These are phyloP conservation scores for Parathielavia appendiculata DNA, from an alignment of 495 filamentous ascomycete species.

Conservation along the genomic window DNA sequence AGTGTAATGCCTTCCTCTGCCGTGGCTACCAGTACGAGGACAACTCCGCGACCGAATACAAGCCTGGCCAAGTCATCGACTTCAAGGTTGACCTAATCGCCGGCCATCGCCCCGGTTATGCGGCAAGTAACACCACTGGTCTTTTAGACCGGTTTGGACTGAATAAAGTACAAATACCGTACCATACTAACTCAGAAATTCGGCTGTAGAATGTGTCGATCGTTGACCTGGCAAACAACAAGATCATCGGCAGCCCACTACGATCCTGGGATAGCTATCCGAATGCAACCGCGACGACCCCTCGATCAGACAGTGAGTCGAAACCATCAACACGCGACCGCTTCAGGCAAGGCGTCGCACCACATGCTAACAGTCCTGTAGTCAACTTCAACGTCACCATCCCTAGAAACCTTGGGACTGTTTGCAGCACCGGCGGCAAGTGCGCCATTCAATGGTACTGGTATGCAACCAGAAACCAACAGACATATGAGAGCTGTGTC, in stretches of 20 bases:
- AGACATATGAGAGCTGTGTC: slow-evolving; percentile 4
- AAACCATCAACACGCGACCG: no score
- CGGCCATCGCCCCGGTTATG: background rate
- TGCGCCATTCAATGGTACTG: slow-evolving; percentile 6
- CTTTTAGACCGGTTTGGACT: background rate
- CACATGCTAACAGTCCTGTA: background rate
- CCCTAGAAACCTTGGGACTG: background rate
- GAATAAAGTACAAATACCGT: no score
- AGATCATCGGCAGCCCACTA: background rate
- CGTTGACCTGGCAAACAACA: background rate
- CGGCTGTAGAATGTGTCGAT: background rate
- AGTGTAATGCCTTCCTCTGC: slow-evolving; percentile 1
- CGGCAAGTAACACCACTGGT: background rate
- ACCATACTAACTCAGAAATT: background rate
- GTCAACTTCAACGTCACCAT: slow-evolving; percentile 6
- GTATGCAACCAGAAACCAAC: background rate
- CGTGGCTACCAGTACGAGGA: slow-evolving; percentile 5
- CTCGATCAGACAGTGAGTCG: slow-evolving; percentile 1
- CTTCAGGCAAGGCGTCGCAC: background rate
- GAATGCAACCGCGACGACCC: background rate
- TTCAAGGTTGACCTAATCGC: background rate
- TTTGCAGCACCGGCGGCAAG: slow-evolving; percentile 2
- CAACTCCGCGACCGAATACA: background rate
- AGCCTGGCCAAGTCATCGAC: slow-evolving; percentile 1
- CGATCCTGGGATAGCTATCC: background rate